phyloP scores from a whole-genome alignment of 805 yeast species.

The Metschnikowia shivogae region DNA sequence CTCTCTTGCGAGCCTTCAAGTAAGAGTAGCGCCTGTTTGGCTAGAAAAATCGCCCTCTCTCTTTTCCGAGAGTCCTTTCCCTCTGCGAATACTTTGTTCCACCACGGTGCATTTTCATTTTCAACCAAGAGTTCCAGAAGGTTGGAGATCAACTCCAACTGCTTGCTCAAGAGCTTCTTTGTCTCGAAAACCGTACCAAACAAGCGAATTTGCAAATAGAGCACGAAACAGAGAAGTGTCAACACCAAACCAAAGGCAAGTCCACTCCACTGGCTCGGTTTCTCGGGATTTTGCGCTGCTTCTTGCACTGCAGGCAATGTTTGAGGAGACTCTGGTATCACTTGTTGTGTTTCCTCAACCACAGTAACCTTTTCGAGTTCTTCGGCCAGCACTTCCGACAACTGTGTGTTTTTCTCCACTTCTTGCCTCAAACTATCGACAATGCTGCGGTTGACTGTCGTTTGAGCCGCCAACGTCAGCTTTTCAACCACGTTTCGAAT shows the following conservation, averaged over 20 bases:
- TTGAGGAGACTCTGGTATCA: too few relatives aligned
- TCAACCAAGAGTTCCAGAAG: slow-evolving; percentile 5
- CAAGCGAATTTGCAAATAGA: slow-evolving; percentile 8
- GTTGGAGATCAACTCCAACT: slow-evolving; percentile 7
- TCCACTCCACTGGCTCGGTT: neutral
- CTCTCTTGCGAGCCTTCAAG: slow-evolving; percentile 4
- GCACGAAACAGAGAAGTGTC: neutral
- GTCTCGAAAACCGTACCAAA: slow-evolving; percentile 4
- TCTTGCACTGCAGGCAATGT: too few relatives aligned
- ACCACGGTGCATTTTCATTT: slow-evolving; percentile 4
- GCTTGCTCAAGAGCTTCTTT: slow-evolving; percentile 7
- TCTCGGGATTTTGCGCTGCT: neutral
- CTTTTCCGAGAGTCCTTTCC: slow-evolving; percentile 1
- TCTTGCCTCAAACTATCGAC: slow-evolving; percentile 44
- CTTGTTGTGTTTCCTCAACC: neutral
- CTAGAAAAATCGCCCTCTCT: slow-evolving; percentile 9
- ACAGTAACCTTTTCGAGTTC: neutral
- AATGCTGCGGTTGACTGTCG: slow-evolving; percentile 52
- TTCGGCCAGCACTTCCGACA: neutral
- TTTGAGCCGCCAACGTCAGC: slow-evolving; percentile 70
- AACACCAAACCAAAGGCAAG: slow-evolving; percentile 1
- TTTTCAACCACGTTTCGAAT: slow-evolving; percentile 71
- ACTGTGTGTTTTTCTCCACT: slow-evolving; percentile 17
- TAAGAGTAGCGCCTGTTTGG: slow-evolving; percentile 7
- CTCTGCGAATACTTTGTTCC: neutral